Base-by-base conservation (phyloP, 495 filamentous ascomycete genomes). In the Penicillium salamii region DNA sequence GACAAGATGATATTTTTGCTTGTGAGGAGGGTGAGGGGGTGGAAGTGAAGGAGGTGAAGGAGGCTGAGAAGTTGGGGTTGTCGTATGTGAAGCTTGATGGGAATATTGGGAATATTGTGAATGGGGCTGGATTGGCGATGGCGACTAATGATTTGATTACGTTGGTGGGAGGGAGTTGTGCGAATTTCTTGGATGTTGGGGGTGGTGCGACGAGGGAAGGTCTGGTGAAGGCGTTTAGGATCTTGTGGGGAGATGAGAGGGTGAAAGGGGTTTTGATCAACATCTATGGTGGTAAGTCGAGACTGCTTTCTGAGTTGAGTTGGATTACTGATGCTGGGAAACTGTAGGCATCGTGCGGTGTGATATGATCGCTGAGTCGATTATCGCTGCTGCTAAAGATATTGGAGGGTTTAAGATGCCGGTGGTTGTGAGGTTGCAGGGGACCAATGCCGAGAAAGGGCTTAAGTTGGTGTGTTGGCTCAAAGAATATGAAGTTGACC, bases 291-390 rank as follows among this genome's bases (percentile, higher is more conserved):
- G 65, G 65, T 68, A n/a, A 33, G 62, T 59, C 13, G 38, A 15
- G 12, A 7, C 0, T 28, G 4, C n/a, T 5, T 20, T 9, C 6
- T 13, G 13, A 19, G 7, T 13, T n/a, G n/a, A n/a, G 23, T 7
- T 3, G 23, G 20, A 21, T 23, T 5, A 5, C 20, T 45, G 33
- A 46, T 31, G 24, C 0, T 7, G 49, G 26, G 12, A 4, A 1
- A n/a, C n/a, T n/a, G n/a, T 26, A 68, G 66, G 66, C 0, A 69
- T 69, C 45, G 57, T 69, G 23, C 66, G 66, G 3, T 69, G 66
- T 20, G 63, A 69, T 46, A 69, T 69, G 66, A 66, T 69, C 24
- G 66, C 66, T 8, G 57, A 63, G 29, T 61, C 64, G 19, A 66
- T 69, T 15, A 11, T 69, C 38, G 54, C 54, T 19, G 66, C 64